Evolutionary conservation across 805 yeast genomes (phyloP), one percentile per base, ranked within the genome.

Genomic region (Ogataea ramenticola): DNA sequence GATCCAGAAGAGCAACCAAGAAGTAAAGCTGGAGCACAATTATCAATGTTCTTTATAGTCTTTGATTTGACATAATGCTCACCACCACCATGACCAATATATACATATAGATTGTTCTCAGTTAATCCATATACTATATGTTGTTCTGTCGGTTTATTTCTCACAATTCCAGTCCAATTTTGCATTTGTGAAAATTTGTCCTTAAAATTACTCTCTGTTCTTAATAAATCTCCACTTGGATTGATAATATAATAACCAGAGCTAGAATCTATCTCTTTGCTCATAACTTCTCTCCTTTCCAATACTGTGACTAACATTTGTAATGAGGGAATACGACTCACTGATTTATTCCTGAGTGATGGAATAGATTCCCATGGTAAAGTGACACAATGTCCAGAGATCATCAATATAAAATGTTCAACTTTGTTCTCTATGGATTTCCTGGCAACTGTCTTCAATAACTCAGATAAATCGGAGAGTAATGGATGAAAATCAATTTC

Each of bases 11-110:
- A 86, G 54, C 99, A 93, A 0, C 99, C 99, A 39, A 93, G 64
- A 20, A 93, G 67, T 37, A 89, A 68, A 24, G 75, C 65, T 1
- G 89, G 86, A 0, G 89, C 80, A 10, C 80, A 58, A 0, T 42
- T 46, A 3, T 52, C 44, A 45, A 70, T 58, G 11, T 66, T 64
- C 43, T 75, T 75, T 36, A 89, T 62, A 0, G 74, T 62, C 4
- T 78, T 70, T 1, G 81, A 68, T 27, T 79, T 70, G 11, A 87
- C 66, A 55, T 80, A 88, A 48, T 85, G 89, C 49, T 87, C 91
- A n/a, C 98, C 96, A 4, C 96, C 93, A 0, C 98, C 97, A 63
- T 93, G 99, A 0, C 99, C 99, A 43, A 90, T 70, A 58, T 86
- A 93, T 0, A 91, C 67, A 51, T 83, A 84, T 9, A 86, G 50